Base-by-base conservation (phyloP, 768 basidiomycete genomes). In the Goffeauzyma gilvescens region DNA sequence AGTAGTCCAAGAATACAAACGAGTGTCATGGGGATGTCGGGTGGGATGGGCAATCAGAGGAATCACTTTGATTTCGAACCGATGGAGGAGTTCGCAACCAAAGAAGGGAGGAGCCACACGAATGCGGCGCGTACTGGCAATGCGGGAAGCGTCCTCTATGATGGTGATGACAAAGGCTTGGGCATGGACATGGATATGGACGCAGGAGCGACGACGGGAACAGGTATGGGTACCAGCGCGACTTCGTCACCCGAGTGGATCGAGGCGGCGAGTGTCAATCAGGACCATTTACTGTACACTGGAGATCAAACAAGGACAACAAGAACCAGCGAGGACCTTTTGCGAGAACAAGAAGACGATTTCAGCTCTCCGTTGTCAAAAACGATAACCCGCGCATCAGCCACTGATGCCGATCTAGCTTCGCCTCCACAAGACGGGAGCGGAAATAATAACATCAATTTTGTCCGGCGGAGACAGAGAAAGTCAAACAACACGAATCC, bases 401-500 rank as follows among this genome's bases (percentile, higher is more conserved):
- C 28, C 28, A 18, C 21, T 25, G 24, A 15, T 25, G 37, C 15
- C 33, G 37, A 13, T 23, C 22, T 10, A 15, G 7, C 31, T 10
- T 31, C 27, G 25, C 13, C 41, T n/a, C 20, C 5, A 18, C 5
- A 33, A 3, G 15, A 15, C 17, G 32, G 20, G 23, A 20, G 7
- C 6, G 21, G 14, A 21, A 32, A 26, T 12, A 44, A 7, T 27
- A 45, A 36, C 34, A 50, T 28, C 15, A 41, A 6, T 48, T 63
- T 47, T 54, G 56, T 43, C 18, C 63, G 72, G 2, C 57, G 74
- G 3, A 77, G 84, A 31, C 79, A 82, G 47, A 79, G 90, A 35
- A 90, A 87, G 55, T 70, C 90, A 43, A 86, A 81, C 51, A 79
- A 85, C 58, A 82, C 79, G 51, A 78, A 75, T 38, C 72, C 79